Base-by-base conservation (phyloP, 1,284 basidiomycete genomes). In the Erythrobasidium hasegawianum region DNA sequence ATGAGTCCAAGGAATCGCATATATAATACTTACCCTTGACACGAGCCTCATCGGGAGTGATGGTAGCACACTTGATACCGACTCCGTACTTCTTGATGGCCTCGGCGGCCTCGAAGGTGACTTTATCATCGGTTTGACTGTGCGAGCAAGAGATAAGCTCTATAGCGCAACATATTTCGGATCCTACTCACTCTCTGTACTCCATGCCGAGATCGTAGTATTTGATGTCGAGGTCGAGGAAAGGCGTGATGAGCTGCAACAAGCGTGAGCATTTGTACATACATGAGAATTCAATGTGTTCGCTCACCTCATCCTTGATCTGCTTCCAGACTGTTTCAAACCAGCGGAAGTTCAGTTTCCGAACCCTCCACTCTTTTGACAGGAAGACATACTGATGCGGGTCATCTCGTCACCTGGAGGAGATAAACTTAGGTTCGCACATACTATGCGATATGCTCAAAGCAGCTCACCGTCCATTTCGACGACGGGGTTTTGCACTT, bases 161-260 rank as follows among this genome's bases (percentile, higher is more conserved):
- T n/a, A n/a, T n/a, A n/a, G n/a, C n/a, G n/a, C n/a, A n/a, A n/a
- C n/a, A n/a, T n/a, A n/a, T n/a, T n/a, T n/a, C n/a, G n/a, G n/a
- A n/a, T n/a, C n/a, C n/a, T n/a, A 49, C 73, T 87, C 82, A 78
- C 43, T 97, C 92, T 69, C 94, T 87, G 80, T 88, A 82, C 80
- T 94, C 90, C 74, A 97, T 84, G 38, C 94, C 93, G 52, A 98
- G 84, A 80, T 98, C 95, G 79, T 86, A 97, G 82, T 98, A 98
- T 80, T 97, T 97, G 83, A 98, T 90, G 76, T 98, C 90, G 49
- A 98, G 81, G 80, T 94, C 84, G 62, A 98, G 82, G 79, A 93
- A 97, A 9, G 95, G 95, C 58, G 97, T 83, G 75, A 98, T 95
- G 74, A 97, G 86, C 89, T 94, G 47, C 27, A 52, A 26, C 39